phyloP scores from a whole-genome alignment of 2,329 filamentous ascomycete species.

The Myriosclerotinia curreyana region DNA sequence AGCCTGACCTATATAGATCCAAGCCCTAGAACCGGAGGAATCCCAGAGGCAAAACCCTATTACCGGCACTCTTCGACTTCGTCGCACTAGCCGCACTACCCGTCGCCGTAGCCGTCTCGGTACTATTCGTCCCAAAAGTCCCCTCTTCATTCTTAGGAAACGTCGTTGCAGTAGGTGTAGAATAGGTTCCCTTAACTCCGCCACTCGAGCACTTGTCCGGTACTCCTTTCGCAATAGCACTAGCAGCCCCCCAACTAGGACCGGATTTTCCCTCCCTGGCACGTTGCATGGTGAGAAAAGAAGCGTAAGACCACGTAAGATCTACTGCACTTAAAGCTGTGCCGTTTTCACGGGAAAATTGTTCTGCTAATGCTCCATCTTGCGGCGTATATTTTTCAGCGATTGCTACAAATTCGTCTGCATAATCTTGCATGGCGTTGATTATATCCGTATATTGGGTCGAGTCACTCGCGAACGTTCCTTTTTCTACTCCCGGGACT shows the following conservation, averaged over 20 bases:
- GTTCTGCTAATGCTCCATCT: constrained; percentile 63
- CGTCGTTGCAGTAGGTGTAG: background rate
- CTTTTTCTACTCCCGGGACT: constrained; percentile 53
- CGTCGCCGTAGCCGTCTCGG: background rate
- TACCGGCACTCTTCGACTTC: constrained; percentile 14
- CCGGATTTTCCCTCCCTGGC: constrained; percentile 55
- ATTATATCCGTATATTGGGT: constrained; percentile 49
- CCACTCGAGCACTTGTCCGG: constrained; percentile 10
- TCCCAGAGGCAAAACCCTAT: constrained; percentile 3
- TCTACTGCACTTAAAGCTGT: constrained; percentile 59
- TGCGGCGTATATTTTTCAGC: constrained; percentile 50
- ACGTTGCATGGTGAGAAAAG: constrained; percentile 60
- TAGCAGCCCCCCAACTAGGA: constrained; percentile 50
- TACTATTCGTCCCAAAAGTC: constrained; percentile 5
- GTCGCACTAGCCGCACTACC: constrained; percentile 3
- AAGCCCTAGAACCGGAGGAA: background rate
- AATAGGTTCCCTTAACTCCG: background rate
- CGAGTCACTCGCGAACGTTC: constrained; percentile 63
- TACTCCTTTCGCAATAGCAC: constrained; percentile 39
- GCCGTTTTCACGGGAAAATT: constrained; percentile 56
- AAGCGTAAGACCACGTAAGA: constrained; percentile 70
- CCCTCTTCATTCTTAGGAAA: constrained; percentile 15
- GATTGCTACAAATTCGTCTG: constrained; percentile 52
- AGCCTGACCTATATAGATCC: no score
- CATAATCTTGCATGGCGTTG: constrained; percentile 60